Conservation (phyloP, 2,329 filamentous ascomycete species). For the Alternaria tenuissima region DNA sequence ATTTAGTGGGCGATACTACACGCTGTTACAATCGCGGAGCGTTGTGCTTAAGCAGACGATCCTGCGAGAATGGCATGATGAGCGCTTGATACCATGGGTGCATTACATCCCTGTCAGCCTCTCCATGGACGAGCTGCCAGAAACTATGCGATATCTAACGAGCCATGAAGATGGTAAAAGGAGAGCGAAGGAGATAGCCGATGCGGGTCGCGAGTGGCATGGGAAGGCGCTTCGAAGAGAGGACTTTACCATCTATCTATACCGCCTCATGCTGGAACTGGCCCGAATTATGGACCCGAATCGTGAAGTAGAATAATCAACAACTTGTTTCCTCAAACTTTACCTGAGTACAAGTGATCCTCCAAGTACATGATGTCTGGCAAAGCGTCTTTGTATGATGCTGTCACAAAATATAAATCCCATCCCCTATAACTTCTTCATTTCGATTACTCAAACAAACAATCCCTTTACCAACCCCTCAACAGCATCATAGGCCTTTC, state of each 20-base stretch:
- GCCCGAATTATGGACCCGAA: conserved; percentile 19
- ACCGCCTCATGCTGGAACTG: conserved; percentile 31
- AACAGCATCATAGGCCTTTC: conserved; percentile 55
- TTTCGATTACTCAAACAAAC: conserved; percentile 35
- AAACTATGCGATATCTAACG: conserved; percentile 19
- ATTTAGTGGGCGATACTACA: conserved; percentile 30
- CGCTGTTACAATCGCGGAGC: conserved; percentile 18
- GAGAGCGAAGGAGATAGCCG: conserved; percentile 30
- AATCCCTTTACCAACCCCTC: conserved; percentile 54
- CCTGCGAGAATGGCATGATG: conserved; percentile 51
- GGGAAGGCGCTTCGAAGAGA: conserved; percentile 6
- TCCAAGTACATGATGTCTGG: background rate
- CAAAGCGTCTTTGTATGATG: background rate
- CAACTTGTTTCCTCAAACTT: background rate
- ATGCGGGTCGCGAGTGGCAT: conserved; percentile 27
- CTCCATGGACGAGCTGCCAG: conserved; percentile 27
- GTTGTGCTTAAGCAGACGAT: conserved; percentile 45
- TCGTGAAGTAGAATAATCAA: background rate
- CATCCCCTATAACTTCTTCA: background rate
- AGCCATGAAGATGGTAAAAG: conserved; percentile 18
- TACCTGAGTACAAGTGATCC: background rate
- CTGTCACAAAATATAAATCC: background rate
- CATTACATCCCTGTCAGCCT: conserved; percentile 46
- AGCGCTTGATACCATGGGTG: conserved; percentile 46
- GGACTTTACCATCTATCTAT: conserved; percentile 31